Evolutionary conservation across 2,329 filamentous ascomycete genomes (phyloP).

Genomic region (Whalleya microplaca): DNA sequence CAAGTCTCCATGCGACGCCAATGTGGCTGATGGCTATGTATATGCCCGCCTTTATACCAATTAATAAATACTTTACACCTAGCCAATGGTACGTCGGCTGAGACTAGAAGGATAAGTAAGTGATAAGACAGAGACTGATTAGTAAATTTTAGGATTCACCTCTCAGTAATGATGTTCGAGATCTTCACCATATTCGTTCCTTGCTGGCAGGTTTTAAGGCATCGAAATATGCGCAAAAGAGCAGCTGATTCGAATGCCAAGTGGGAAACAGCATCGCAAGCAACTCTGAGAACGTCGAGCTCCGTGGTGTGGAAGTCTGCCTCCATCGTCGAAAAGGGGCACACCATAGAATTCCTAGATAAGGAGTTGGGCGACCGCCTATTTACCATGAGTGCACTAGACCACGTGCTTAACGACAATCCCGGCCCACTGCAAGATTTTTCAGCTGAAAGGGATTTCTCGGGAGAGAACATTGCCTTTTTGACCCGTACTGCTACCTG

Average conservation of each 20-base stretch:
- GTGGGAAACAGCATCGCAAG: slow-evolving; percentile 36
- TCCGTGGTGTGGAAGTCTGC: slow-evolving; percentile 23
- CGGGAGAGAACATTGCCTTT: slow-evolving; percentile 73
- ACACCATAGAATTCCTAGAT: slow-evolving; percentile 28
- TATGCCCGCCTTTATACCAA: slow-evolving; percentile 41
- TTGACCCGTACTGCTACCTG: slow-evolving; percentile 61
- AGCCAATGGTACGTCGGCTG: slow-evolving; percentile 51
- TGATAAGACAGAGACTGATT: not conserved
- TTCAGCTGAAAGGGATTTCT: slow-evolving; percentile 68
- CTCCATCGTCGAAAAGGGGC: slow-evolving; percentile 37
- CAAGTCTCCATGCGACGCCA: slow-evolving; percentile 57
- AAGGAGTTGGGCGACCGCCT: slow-evolving; percentile 44
- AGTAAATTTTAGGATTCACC: slow-evolving; percentile 42
- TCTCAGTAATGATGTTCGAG: slow-evolving; percentile 59
- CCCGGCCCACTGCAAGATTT: slow-evolving; percentile 65
- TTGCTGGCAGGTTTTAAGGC: slow-evolving; percentile 34
- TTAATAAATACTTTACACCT: slow-evolving; percentile 54
- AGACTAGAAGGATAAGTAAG: slow-evolving; percentile 30
- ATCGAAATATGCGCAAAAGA: slow-evolving; percentile 27
- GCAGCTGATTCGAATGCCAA: slow-evolving; percentile 34
- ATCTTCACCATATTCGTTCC: slow-evolving; percentile 59
- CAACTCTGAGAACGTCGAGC: slow-evolving; percentile 22
- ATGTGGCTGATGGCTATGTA: slow-evolving; percentile 58
- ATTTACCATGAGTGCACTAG: slow-evolving; percentile 61
- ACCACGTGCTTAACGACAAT: slow-evolving; percentile 62